Evolutionary conservation across 305 asterid species (phyloP).

Genomic region (Solanum hybrid): DNA sequence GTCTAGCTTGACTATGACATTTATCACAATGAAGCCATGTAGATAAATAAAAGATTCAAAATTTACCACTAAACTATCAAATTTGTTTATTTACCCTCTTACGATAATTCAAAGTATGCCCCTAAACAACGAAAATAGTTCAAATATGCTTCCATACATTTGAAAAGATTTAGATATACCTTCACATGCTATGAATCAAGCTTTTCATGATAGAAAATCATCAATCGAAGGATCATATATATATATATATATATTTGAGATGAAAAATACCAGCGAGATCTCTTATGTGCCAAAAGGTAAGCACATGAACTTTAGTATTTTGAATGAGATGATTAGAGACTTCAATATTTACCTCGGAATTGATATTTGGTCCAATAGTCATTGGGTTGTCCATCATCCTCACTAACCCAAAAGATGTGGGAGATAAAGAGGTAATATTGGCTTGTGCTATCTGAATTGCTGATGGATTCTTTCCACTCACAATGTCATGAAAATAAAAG

Average conservation of each 20-base stretch:
- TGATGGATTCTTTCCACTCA: slow-evolving; percentile 8
- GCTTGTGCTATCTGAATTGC: neutral
- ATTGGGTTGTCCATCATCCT: slow-evolving; percentile 10
- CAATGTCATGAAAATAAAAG: slow-evolving; percentile 12
- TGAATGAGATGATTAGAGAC: neutral
- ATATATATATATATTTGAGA: neutral
- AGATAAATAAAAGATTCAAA: neutral
- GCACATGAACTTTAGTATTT: neutral
- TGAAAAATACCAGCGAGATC: neutral
- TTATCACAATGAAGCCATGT: neutral
- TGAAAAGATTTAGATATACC: neutral
- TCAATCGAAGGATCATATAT: neutral
- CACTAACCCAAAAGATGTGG: slow-evolving; percentile 3
- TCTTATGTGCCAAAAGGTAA: neutral
- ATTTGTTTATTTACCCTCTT: neutral
- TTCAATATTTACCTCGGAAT: neutral
- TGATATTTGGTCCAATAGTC: neutral
- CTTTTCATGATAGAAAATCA: neutral
- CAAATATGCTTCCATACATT: neutral
- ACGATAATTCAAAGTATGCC: neutral
- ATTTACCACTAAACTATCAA: neutral
- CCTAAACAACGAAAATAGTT: neutral
- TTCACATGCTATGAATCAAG: too few species aligned
- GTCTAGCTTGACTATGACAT: neutral
- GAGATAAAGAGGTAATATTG: neutral